Base-by-base conservation (phyloP, 2,329 filamentous ascomycete species). In the Massarina eburnea region DNA sequence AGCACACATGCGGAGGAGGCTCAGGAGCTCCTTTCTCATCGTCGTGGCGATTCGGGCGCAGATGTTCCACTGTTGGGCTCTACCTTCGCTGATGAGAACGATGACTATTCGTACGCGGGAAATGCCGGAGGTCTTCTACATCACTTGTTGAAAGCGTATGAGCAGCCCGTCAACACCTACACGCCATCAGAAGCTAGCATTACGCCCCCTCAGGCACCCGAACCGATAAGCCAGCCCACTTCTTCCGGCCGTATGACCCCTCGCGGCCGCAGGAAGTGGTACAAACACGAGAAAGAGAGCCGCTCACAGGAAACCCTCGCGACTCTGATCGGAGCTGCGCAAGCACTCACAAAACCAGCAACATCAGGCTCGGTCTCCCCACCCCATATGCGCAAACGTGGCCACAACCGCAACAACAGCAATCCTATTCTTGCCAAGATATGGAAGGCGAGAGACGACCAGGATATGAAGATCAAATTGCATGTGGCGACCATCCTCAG, bases 401-500 rank as follows among this genome's bases (percentile, higher is more conserved):
- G 15, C 58, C 51, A 1, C n/a, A n/a, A n/a, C n/a, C n/a, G n/a
- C n/a, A n/a, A n/a, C n/a, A n/a, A n/a, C n/a, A 62, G 62, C 36
- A 56, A 49, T 19, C 56, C 57, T 10, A 41, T 65, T 19, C 46
- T 64, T 2, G 46, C 58, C 39, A 62, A 58, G 41, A 57, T 66
- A 7, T 57, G 51, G 51, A 63, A 61, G 43, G 54, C 54, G 34
- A 62, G 59, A 42, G 57, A 65, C 8, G 75, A 76, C 46, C 75
- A 81, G 20, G 76, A 82, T 47, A 77, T 79, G 5, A 71, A 73
- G 33, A 81, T 84, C 52, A 82, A 78, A 3, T 72, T 80, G 9
- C 80, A 84, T 54, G 81, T 85, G 48, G 80, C 80, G 8, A 78
- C 81, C 52, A 91, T 88, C 18, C 80, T 96, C 36, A 83, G 84